These are phyloP conservation scores for Acacia crassicarpa DNA, from an alignment of 306 rosid species.

Conservation along the genomic window DNA sequence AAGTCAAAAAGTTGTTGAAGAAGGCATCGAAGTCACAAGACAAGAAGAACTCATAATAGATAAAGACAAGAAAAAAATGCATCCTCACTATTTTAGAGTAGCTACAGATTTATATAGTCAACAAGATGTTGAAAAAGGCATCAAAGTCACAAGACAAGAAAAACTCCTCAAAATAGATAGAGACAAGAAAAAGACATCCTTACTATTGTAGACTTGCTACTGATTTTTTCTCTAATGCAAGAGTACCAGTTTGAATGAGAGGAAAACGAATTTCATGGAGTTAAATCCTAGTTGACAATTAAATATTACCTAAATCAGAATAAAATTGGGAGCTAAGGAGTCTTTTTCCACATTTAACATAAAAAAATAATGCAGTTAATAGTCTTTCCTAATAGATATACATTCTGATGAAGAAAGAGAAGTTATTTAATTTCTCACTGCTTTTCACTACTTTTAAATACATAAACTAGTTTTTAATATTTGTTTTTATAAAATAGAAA, in stretches of 20 bases:
- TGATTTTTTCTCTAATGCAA: background rate
- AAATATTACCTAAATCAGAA: background rate
- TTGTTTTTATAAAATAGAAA: background rate
- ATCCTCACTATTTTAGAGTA: background rate
- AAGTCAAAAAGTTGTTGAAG: background rate
- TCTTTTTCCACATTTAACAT: background rate
- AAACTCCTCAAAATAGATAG: background rate
- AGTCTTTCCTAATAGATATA: background rate
- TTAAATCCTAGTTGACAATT: background rate
- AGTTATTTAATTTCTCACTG: background rate
- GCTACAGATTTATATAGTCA: background rate
- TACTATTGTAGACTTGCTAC: background rate
- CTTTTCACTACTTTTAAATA: background rate
- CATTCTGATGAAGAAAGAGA: background rate
- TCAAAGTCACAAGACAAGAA: background rate
- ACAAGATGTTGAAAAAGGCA: conserved; percentile 4
- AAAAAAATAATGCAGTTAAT: background rate
- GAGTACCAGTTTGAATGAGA: conserved; percentile 7
- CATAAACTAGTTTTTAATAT: background rate
- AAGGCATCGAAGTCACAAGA: background rate
- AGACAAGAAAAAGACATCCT: background rate
- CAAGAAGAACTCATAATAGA: background rate
- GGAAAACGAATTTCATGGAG: background rate
- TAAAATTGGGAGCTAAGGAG: background rate
- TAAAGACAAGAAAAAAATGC: background rate